Base-by-base conservation (phyloP, 2,329 filamentous ascomycete species). In the Plectosphaerella plurivora region DNA sequence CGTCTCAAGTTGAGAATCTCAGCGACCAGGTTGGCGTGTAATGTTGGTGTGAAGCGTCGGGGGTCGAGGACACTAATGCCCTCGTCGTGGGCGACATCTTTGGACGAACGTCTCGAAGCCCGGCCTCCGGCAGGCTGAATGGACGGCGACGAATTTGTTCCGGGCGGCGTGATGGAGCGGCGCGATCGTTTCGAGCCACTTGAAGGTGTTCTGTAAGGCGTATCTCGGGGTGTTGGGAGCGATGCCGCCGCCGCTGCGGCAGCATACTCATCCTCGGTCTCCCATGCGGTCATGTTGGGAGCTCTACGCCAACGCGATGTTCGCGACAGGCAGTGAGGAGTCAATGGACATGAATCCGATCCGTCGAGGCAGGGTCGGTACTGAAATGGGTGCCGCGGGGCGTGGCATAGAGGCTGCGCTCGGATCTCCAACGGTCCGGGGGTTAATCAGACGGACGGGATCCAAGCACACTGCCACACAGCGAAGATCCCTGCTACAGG, bases 1-100 rank as follows among this genome's bases (percentile, higher is more conserved):
- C 94, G 81, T 20, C 92, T 84, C 48, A 99, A 73, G 2, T 86
- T 84, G 39, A 99, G 75, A 57, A 99, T 99, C 68, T 99, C 94
- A 0, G 93, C 93, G 1, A 99, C 93, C 7, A 99, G 75, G 48
- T 90, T 97, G 9, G 94, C 94, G 68, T 97, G 94, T 11, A 99
- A 74, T 0, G 92, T 97, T 1, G 94, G 94, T 0, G 94, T 99
- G 65, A 99, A 97, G 37, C 94, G 83, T 51, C 93, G 84, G 3
- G 94, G 91, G 64, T 99, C 94, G 28, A 97, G 76, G 20, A 91
- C 84, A 59, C 82, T 79, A 53, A 91, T 84, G 45, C 74, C 82
- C 57, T 93, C 88, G 58, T 93, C 84, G 51, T 73, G 79, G 20
- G 75, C 72, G 22, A 82, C 69, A 64, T 90, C 85, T 53, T 77